phyloP scores from a whole-genome alignment of 176 grass and related monocot species.

The Rhynchospora breviuscula region DNA sequence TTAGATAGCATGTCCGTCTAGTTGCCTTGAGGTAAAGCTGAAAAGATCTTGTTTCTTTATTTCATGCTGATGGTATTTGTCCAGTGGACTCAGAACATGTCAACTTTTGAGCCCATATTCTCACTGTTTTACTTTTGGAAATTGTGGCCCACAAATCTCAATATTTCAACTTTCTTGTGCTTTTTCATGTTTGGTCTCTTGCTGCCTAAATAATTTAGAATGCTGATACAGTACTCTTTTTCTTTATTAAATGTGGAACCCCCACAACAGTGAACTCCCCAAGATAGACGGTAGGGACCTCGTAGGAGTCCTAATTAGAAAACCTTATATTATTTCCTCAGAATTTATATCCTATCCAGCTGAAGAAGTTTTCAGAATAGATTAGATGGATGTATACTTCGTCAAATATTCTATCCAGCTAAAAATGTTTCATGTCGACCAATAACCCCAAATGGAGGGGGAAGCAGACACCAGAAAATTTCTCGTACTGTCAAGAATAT shows the following conservation, averaged over 20 bases:
- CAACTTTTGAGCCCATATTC: constrained; percentile 18
- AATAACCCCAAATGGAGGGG: too few species aligned
- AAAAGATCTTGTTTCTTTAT: neutral
- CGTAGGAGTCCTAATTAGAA: too few species aligned
- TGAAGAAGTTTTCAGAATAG: too few species aligned
- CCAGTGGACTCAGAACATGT: neutral
- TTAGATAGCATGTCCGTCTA: neutral
- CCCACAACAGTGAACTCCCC: too few species aligned
- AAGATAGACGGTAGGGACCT: too few species aligned
- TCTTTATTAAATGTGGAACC: too few species aligned
- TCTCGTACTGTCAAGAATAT: neutral
- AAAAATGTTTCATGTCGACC: too few species aligned
- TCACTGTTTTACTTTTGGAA: neutral
- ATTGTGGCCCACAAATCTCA: constrained; percentile 3
- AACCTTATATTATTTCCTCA: too few species aligned
- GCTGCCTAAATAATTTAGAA: neutral
- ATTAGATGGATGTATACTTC: too few species aligned
- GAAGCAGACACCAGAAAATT: neutral
- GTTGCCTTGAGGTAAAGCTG: neutral
- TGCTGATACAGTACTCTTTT: too few species aligned
- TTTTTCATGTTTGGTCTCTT: neutral
- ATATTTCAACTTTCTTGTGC: neutral
- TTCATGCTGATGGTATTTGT: neutral
- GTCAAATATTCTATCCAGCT: too few species aligned
- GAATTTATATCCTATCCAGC: too few species aligned